Evolutionary conservation across 1,139 yeast species (phyloP), one percentile per base, ranked within the genome.

Genomic region (Debaryomycetaceae sp.): DNA sequence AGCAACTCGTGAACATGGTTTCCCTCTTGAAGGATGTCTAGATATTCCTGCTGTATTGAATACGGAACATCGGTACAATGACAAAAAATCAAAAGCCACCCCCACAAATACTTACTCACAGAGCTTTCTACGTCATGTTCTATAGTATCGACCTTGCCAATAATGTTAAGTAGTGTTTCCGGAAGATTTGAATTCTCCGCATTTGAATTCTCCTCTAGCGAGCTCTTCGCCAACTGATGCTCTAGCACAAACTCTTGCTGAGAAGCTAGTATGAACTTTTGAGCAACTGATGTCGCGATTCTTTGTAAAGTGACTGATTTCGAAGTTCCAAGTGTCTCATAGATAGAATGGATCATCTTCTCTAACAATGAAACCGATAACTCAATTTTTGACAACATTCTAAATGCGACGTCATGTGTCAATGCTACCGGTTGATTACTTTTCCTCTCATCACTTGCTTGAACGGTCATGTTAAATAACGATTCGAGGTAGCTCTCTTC

Each of bases 51-150:
- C 46, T 91, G 73, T 52, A 88, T 72, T 37, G 80, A 78, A 52
- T 80, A 79, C 1, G 95, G 81, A 6, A 87, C 78, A 47, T 83
- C 81, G 44, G 78, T 76, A 58, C 90, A 87, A 58, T 82, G 83
- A 30, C 68, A 69, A 51, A 87, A 75, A 0, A 87, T 62, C 45
- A 88, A 64, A 45, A 68, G 67, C 96, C 97, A 90, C 38, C 82
- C 70, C 83, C 89, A 83, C 39, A 87, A 57, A 56, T 79, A 87
- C 36, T 66, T 69, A 38, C 75, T 30, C 8, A 37, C 37, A 8
- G 5, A 24, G 13, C 34, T 23, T 6, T 7, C n/a, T 13, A 36
- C 23, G 6, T 40, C 40, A 23, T 9, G 4, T 5, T 40, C 42
- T n/a, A 43, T 8, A 11, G 31, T 38, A 22, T 40, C 37, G 2